These are phyloP conservation scores for Saccharomyces hybrid DNA, from an alignment of 1,139 yeast genomes.

Conservation along the genomic window DNA sequence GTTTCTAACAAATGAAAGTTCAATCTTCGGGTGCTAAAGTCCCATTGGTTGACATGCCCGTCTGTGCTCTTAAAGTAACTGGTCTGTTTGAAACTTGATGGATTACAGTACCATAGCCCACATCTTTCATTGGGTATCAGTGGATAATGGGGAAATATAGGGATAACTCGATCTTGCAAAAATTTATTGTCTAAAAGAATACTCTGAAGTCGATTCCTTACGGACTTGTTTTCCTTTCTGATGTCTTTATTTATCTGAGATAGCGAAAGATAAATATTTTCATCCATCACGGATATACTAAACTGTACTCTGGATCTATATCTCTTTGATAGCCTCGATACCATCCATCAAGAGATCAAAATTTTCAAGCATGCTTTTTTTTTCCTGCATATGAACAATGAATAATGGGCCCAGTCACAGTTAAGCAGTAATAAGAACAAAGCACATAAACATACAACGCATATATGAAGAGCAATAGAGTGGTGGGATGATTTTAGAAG, in stretches of 20 bases:
- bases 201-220: slow-evolving; percentile 61
- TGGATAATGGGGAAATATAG: slow-evolving; percentile 35
- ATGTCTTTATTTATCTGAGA: slow-evolving; percentile 29
- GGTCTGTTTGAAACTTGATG: slow-evolving; percentile 36
- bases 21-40: slow-evolving; percentile 61
- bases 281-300: not conserved
- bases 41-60: slow-evolving; percentile 80
- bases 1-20: slow-evolving; percentile 61
- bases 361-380: not conserved
- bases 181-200: slow-evolving; percentile 53
- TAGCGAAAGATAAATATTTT: slow-evolving; percentile 8
- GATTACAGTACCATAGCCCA: slow-evolving; percentile 76
- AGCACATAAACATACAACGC: not conserved
- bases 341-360: not conserved
- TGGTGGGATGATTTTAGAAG: too few species aligned
- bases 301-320: not conserved
- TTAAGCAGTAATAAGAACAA: not conserved
- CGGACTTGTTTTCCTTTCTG: slow-evolving; percentile 47
- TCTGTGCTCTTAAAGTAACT: slow-evolving; percentile 86
- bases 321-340: not conserved
- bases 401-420: not conserved
- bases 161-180: slow-evolving; percentile 32
- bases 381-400: not conserved
- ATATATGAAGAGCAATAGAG: too few species aligned
- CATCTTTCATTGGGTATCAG: slow-evolving; percentile 74